Conservation (phyloP, 2,329 filamentous ascomycete genomes). For the Fusarium dlaminii region DNA sequence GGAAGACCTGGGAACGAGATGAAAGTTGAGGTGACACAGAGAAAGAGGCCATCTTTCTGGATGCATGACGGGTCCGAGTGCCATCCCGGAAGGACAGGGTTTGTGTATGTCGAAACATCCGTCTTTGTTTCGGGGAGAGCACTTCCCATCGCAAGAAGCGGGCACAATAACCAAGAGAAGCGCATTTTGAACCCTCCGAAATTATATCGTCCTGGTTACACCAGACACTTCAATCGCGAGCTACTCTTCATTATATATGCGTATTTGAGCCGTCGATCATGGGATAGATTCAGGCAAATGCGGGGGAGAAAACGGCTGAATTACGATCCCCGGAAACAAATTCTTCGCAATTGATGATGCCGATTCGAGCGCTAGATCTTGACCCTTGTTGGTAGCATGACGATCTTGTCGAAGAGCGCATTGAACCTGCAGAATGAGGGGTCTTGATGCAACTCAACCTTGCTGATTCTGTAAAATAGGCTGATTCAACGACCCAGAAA, state of each 20-base stretch:
- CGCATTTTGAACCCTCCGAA: not conserved
- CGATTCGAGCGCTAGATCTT: constrained; percentile 10
- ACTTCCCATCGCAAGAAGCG: not conserved
- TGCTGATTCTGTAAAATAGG: not conserved
- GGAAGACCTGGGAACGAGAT: constrained; percentile 62
- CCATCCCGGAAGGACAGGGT: constrained; percentile 61
- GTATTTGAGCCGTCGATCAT: not conserved
- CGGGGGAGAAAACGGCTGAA: constrained; percentile 3
- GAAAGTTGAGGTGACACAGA: constrained; percentile 63
- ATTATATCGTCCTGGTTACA: not conserved
- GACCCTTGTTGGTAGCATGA: constrained; percentile 1
- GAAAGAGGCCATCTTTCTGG: constrained; percentile 58
- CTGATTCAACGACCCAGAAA: not conserved
- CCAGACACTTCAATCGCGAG: no score
- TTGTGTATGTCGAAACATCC: constrained; percentile 34
- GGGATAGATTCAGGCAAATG: not conserved
- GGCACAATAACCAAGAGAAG: not conserved
- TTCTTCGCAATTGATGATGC: not conserved
- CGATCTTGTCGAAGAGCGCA: not conserved
- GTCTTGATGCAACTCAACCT: not conserved
- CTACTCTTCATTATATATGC: not conserved
- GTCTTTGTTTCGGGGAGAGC: not conserved
- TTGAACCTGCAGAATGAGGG: constrained; percentile 4
- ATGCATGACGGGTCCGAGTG: constrained; percentile 60
- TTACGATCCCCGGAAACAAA: not conserved